Conservation (phyloP, 2,329 filamentous ascomycete genomes). For the Colletotrichum zoysiae region DNA sequence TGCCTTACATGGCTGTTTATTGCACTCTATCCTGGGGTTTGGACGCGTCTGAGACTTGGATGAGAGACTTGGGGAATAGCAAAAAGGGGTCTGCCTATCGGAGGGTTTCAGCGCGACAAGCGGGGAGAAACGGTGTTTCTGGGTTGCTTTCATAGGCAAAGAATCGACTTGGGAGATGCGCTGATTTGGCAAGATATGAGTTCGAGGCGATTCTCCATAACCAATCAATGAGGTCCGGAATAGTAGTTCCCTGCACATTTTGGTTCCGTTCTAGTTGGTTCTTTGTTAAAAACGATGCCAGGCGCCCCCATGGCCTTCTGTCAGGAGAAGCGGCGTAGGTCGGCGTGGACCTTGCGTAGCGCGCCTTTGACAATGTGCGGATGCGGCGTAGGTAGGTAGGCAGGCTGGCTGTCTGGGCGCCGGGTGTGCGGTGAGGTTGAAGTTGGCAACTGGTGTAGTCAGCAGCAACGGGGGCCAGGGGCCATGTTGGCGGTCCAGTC, state of each 20-base stretch:
- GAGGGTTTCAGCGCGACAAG: conserved; percentile 23
- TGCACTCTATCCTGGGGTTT: conserved; percentile 4
- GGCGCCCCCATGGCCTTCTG: background rate
- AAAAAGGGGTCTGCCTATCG: conserved; percentile 2
- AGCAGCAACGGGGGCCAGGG: conserved; percentile 4
- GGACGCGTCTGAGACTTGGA: conserved; percentile 16
- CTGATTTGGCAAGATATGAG: conserved; percentile 14
- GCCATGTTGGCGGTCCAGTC: conserved; percentile 18
- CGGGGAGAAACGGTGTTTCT: conserved; percentile 12
- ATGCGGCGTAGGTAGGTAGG: background rate
- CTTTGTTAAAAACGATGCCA: conserved; percentile 17
- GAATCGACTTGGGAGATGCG: conserved; percentile 6
- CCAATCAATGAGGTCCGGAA: conserved; percentile 18
- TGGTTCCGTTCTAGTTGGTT: background rate
- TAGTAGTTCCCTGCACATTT: conserved; percentile 10
- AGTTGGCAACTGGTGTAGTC: conserved; percentile 23
- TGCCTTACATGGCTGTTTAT: conserved; percentile 24
- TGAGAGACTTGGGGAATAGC: background rate
- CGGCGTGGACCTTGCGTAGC: background rate
- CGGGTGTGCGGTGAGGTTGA: conserved; percentile 19
- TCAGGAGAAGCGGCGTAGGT: background rate
- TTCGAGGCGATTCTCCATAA: conserved; percentile 28
- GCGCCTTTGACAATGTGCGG: conserved; percentile 9
- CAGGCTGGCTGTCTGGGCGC: background rate
- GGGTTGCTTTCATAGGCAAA: conserved; percentile 21